Evolutionary conservation across 2,329 filamentous ascomycete species (phyloP), one percentile per base, ranked within the genome.

Genomic region (Neofusicoccum sp.): DNA sequence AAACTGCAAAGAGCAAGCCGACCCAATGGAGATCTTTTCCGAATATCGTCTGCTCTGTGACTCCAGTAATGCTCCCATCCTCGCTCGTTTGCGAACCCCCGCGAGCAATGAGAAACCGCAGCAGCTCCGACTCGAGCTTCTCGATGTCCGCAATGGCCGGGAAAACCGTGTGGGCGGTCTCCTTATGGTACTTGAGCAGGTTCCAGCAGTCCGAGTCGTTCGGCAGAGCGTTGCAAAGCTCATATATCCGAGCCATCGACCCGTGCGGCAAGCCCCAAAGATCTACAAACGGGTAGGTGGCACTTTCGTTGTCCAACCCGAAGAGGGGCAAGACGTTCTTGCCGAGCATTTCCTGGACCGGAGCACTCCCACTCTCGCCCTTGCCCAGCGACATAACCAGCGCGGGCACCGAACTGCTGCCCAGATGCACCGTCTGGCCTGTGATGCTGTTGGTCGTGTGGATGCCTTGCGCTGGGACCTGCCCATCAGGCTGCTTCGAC

Each of bases 281-380:
- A 69, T 88, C 86, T 33, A 88, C 84, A 68, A 88, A 88, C 6
- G 86, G 86, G 69, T 88, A 88, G 7, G 85, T 88, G 3, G 85
- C 85, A 41, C 83, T 85, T 68, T 88, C 85, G 67, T 88, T 88
- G 69, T 88, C 86, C 37, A 88, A 77, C 2, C 86, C 86, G 63
- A 88, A 80, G 61, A 88, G 84, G 0, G 86, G 85, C 28, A 88
- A 73, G 66, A 88, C 85, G 50, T 84, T 85, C 67, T 76, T 77
- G 64, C 86, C 84, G 48, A 87, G 73, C 11, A 87, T 74, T 54
- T 86, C 83, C 66, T 85, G 82, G 11, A 85, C 79, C 39, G 84
- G 81, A 29, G 83, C 81, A 45, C 61, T 63, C 6, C 52, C 44
- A 14, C 44, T 37, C 33, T 63, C 61, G 44, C 61, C 61, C 63